Base-by-base conservation (phyloP, 352 stramenopile genomes). In the Phytophthora pisi region DNA sequence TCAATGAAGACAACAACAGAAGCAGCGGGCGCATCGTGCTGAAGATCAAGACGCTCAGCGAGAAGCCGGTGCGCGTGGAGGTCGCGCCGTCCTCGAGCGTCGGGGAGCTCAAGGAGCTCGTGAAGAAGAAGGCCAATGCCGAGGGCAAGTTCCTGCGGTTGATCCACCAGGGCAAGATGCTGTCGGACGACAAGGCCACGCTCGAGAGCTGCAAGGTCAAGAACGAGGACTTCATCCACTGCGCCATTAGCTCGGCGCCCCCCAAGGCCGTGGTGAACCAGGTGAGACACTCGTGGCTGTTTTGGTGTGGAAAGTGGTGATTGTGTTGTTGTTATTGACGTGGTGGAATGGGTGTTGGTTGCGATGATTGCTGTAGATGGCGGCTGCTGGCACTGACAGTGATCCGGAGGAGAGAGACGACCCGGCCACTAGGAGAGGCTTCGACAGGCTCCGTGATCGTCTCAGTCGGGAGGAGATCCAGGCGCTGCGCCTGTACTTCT, bases 141-240 rank as follows among this genome's bases (percentile, higher is more conserved):
- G 85, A 95, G 23, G 86, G 84, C 66, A 96, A 94, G 63, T 96
- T 93, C 56, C 74, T 96, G 64, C 83, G 88, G 0, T 72, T 96
- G 7, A 96, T 96, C 59, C 88, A 96, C 57, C 88, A 95, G 75
- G 88, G 88, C 56, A 95, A 95, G 57, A 95, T 96, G 85, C 73
- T 96, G 13, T 93, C 87, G 57, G 85, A 96, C 46, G 88, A 96
- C 61, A 86, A 84, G 45, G 82, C 78, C n/a, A 82, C 81, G 40
- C 66, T 96, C 18, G 76, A 84, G 52, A 85, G 70, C 69, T 95
- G 74, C 75, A 90, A 88, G 54, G 73, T 96, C 58, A 93, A 92
- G 61, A 79, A 74, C 20, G 82, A 93, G 20, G 88, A 96, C 63
- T 96, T 96, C 47, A 86, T 96, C 50, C 88, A 96, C 68, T 96